Base-by-base conservation (phyloP, 768 basidiomycete species). In the Russula sp. region DNA sequence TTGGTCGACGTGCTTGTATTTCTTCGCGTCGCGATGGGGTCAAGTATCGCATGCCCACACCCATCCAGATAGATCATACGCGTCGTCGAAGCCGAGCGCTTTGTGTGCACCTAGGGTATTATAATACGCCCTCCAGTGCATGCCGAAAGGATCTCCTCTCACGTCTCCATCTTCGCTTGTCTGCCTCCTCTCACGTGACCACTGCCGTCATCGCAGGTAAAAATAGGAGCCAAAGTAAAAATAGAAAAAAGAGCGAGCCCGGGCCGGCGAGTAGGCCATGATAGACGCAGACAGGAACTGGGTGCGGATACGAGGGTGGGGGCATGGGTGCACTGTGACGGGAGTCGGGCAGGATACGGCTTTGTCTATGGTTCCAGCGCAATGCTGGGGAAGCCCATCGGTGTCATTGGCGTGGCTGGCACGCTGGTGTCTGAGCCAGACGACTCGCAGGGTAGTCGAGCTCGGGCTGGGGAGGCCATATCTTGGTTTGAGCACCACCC, bases 11-110 rank as follows among this genome's bases (percentile, higher is more conserved):
- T 22, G 47, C 53, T 31, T 55, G 31, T 45, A 32, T 14, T 47
- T 47, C 51, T 58, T 63, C 4, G 27, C 27, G 31, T 16, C 18
- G 37, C 57, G 44, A 51, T 27, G 45, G 2, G 62, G 57, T n/a
- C 45, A 47, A 40, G 13, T 16, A 18, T 58, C 52, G 45, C 51
- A 48, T 58, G 62, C 62, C 62, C 62, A 53, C 39, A 27, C 39
- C 63, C 63, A 64, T 11, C 58, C 63, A 1, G 22, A 64, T 11
- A 64, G 22, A 22, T 64, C 58, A 40, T 64, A 64, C 39, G 63
- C 58, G 22, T 64, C 31, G 13, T 53, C 58, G 20, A 44, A 4
- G 11, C 57, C 54, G 32, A 63, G 56, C 31, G 62, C 62, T 7
- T 34, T 44, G 22, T 47, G 31, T 2, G 57, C 62, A 13, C 44